Evolutionary conservation across 257 asterid species (phyloP).

Genomic region (Nyctanthes arbortristis): DNA sequence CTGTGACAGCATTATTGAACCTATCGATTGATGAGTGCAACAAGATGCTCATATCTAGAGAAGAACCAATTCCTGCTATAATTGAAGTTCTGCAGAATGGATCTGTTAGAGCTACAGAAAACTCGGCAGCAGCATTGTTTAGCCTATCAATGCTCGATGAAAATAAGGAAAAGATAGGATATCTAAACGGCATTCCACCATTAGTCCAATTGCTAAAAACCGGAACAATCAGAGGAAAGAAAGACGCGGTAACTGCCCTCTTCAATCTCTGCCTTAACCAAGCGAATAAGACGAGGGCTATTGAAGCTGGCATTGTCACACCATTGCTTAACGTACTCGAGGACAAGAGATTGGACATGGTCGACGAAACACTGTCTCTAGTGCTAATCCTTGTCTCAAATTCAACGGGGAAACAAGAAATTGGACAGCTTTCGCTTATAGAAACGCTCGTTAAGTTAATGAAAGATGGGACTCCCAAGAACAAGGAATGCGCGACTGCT

Average conservation of each 20-base stretch:
- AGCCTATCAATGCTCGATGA: conserved; percentile 86
- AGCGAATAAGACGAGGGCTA: conserved; percentile 53
- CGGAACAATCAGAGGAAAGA: conserved; percentile 80
- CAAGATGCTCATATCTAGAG: conserved; percentile 66
- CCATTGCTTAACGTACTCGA: conserved; percentile 46
- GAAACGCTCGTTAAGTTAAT: conserved; percentile 55
- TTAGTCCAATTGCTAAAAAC: conserved; percentile 45
- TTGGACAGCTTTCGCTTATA: conserved; percentile 63
- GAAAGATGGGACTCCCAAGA: conserved; percentile 65
- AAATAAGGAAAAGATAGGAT: conserved; percentile 69
- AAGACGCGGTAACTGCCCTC: conserved; percentile 80
- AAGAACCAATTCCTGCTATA: conserved; percentile 60
- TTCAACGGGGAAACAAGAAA: conserved; percentile 62
- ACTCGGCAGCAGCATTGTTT: conserved; percentile 84
- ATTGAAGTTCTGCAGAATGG: conserved; percentile 67
- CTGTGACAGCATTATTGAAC: conserved; percentile 79
- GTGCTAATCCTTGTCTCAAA: conserved; percentile 53
- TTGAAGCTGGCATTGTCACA: conserved; percentile 63
- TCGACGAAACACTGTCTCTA: conserved; percentile 63
- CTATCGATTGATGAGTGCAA: conserved; percentile 82
- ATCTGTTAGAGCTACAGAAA: conserved; percentile 61
- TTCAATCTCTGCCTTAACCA: conserved; percentile 69
- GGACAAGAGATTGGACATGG: conserved; percentile 65
- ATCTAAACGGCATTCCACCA: conserved; percentile 70
- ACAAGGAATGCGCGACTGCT: conserved; percentile 84